Conservation (phyloP, 768 basidiomycete species). For the Xerocomellus dryophilus region DNA sequence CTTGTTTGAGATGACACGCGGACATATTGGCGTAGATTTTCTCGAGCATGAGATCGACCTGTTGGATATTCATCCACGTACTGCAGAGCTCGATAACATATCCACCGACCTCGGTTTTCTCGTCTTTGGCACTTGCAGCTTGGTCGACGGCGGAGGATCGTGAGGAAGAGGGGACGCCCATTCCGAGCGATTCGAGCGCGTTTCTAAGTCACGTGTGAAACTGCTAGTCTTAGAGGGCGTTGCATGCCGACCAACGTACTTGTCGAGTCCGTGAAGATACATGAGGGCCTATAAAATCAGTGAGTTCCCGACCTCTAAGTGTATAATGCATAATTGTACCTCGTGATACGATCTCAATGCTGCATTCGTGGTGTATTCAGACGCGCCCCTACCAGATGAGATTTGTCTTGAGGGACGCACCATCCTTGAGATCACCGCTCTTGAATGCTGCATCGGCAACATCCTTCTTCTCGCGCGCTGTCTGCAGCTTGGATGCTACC, state of each 20-base stretch:
- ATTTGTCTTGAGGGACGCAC: constrained; percentile 35
- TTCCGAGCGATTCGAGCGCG: constrained; percentile 52
- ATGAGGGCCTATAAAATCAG: constrained; percentile 52
- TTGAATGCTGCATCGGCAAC: constrained; percentile 68
- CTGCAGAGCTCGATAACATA: neutral
- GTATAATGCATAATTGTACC: constrained; percentile 37
- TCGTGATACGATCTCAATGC: constrained; percentile 72
- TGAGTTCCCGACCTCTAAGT: constrained; percentile 1
- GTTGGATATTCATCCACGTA: neutral
- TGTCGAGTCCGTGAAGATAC: constrained; percentile 75
- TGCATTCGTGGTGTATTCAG: constrained; percentile 28
- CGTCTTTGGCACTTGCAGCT: constrained; percentile 39
- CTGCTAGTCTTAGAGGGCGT: neutral
- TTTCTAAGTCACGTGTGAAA: constrained; percentile 38
- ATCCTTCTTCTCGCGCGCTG: constrained; percentile 66
- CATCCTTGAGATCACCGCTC: constrained; percentile 55
- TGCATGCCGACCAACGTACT: constrained; percentile 43
- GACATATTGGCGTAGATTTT: constrained; percentile 86
- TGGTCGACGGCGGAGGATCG: constrained; percentile 24
- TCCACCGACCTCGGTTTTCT: constrained; percentile 60
- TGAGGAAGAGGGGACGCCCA: constrained; percentile 17
- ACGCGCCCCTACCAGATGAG: neutral
- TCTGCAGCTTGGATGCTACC: constrained; percentile 50
- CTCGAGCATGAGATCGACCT: constrained; percentile 75
- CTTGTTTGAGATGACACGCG: constrained; percentile 76